phyloP scores from a whole-genome alignment of 192 early-diverging fungal genomes.

The Coemansia javaensis region DNA sequence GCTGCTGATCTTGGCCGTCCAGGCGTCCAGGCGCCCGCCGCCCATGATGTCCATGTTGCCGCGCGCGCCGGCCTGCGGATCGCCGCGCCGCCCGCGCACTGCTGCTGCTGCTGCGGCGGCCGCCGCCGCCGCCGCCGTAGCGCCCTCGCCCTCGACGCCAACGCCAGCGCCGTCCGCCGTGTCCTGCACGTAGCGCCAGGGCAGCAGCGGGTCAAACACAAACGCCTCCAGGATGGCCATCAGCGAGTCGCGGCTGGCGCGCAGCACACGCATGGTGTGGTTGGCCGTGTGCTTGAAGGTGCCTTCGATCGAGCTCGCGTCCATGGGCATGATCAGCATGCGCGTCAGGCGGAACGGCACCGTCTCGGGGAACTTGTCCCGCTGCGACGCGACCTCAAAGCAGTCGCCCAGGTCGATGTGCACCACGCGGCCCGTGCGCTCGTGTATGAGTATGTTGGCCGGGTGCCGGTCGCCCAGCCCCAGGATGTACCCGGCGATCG shows the following conservation, averaged over 20 bases:
- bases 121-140: too few relatives aligned
- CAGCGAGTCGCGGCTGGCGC: conserved; percentile 93
- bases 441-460: conserved; percentile 94
- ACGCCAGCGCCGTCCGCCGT: background rate
- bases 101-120: conserved; percentile 5
- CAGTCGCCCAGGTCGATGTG: conserved; percentile 99
- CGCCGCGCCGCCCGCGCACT: background rate
- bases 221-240: conserved; percentile 99
- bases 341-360: conserved; percentile 98
- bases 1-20: conserved; percentile 1
- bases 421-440: conserved; percentile 91
- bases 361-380: conserved; percentile 94
- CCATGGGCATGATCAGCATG: conserved; percentile 98
- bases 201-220: conserved; percentile 82
- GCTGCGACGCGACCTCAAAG: conserved; percentile 95
- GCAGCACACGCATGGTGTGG: conserved; percentile 91
- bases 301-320: conserved; percentile 93
- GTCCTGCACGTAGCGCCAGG: conserved; percentile 21
- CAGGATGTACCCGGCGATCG: conserved; percentile 97
- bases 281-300: conserved; percentile 94
- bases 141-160: background rate
- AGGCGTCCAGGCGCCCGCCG: background rate
- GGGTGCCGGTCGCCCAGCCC: conserved; percentile 97
- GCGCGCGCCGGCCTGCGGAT: conserved; percentile 58
- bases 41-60: background rate